Base-by-base conservation (phyloP, 1,139 yeast species). In the Sporopachydermia cereana region DNA sequence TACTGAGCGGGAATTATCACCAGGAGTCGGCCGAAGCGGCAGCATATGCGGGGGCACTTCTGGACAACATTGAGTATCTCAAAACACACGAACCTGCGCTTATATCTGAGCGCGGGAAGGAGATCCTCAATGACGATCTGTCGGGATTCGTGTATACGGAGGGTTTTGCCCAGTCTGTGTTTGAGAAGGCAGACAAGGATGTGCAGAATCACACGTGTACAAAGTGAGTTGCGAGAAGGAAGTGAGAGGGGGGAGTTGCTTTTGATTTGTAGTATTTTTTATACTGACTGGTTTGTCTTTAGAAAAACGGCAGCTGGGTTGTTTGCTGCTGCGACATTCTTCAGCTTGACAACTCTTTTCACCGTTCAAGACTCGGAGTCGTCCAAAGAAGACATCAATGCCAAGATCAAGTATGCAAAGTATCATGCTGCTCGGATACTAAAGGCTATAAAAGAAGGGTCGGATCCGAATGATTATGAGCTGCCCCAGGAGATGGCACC, bases 51-150 rank as follows among this genome's bases (percentile, higher is more conserved):
- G 66, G 79, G 44, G 54, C 57, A 3, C 63, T 85, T 46, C 64
- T 85, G 48, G 89, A 79, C 56, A 74, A 74, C 3, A 74, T 86
- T 29, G 95, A 85, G 55, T 47, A 57, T 2, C 55, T 66, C 42
- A 79, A 77, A 55, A 57, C 27, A 51, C 55, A 24, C 49, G 60
- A 47, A 47, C 61, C 47, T 5, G 50, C 45, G n/a, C 46, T 57
- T 18, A 25, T 49, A 16, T 51, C 51, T 2, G 66, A 60, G 12
- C 67, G 64, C 2, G 72, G 71, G 27, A 69, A 65, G 46, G 68
- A 66, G 21, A 70, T 82, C 3, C 64, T 84, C 43, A 63, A 61
- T 27, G 84, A 81, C 52, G 76, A 75, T 51, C 72, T 70, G 16
- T 63, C 76, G 16, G 75, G 86, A 3, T 64, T 74, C 46, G 73